Evolutionary conservation across 805 yeast species (phyloP).

Genomic region (Metschnikowia borealis): DNA sequence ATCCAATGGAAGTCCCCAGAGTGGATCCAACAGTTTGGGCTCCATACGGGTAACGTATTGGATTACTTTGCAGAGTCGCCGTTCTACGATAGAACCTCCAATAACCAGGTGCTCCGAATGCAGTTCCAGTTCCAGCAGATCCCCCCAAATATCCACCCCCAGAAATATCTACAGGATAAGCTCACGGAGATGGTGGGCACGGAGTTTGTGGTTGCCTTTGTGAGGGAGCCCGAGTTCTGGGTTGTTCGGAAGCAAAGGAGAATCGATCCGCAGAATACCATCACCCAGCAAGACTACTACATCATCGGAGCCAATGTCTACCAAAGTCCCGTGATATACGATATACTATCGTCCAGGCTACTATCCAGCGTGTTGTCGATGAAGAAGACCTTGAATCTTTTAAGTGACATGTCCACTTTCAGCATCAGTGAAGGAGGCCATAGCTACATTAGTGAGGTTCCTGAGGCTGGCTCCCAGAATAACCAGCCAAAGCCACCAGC

Average conservation of each 20-base stretch:
- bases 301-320: constrained; percentile 89
- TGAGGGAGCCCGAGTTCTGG: constrained; percentile 92
- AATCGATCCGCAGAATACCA: constrained; percentile 45
- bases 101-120: constrained; percentile 93
- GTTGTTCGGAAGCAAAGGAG: constrained; percentile 79
- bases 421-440: constrained; percentile 36
- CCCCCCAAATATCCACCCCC: constrained; percentile 31
- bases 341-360: constrained; percentile 64
- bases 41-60: constrained; percentile 82
- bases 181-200: constrained; percentile 76
- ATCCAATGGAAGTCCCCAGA: constrained; percentile 97
- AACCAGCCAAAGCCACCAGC: background rate
- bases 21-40: constrained; percentile 88
- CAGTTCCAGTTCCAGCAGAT: constrained; percentile 77
- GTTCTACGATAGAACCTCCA: constrained; percentile 88
- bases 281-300: constrained; percentile 71
- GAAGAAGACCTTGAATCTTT: constrained; percentile 30
- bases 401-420: constrained; percentile 31
- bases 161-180: constrained; percentile 47
- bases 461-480: constrained; percentile 3
- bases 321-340: constrained; percentile 78
- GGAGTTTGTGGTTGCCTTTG: constrained; percentile 73
- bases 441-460: constrained; percentile 18
- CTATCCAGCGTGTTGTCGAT: constrained; percentile 33
- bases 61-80: constrained; percentile 95